Base-by-base conservation (phyloP, 2,329 filamentous ascomycete genomes). In the Macrophomina pseudophaseolina region DNA sequence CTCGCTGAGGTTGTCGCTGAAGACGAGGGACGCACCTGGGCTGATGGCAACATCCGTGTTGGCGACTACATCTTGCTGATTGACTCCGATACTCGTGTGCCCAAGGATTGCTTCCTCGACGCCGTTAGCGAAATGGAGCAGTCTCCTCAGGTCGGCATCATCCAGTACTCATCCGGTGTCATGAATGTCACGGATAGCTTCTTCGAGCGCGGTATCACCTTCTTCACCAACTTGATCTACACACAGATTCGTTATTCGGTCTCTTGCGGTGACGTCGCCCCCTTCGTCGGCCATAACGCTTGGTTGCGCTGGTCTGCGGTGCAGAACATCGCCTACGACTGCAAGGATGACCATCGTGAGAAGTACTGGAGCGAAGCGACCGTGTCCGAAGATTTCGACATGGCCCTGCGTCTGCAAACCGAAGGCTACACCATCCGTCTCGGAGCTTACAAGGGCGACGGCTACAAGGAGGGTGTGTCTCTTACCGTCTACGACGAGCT, bases 401-500 rank as follows among this genome's bases (percentile, higher is more conserved):
- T 93, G 90, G 90, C 90, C 32, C 87, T 93, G 28, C 89, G 90
- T 71, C 85, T 93, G 23, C 91, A 93, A 76, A 88, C 87, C 70
- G 86, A 82, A 69, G 90, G 90, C 33, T 93, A 92, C 77, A 88
- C 89, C 69, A 89, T 92, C 71, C 89, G 91, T 35, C 83, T 93
- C 30, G 90, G 88, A 8, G 87, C 89, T 23, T 93, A 91, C 84
- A 88, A 88, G 6, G 88, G 88, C 44, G 87, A 90, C n/a, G 90
- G 88, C 58, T 93, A 93, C 83, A 90, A 93, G 75, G 91, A 94
- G 76, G 91, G 92, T 70, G 91, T 94, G 64, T 94, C 91, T 1
- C 82, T 94, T 66, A 94, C 91, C 0, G 91, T 94, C 9, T 93
- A 94, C 74, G 91, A 94, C 78, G 92, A 94, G 78, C 83, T 94